phyloP scores from a whole-genome alignment of 2,329 filamentous ascomycete genomes.

The Ascochyta clinopodiicola region DNA sequence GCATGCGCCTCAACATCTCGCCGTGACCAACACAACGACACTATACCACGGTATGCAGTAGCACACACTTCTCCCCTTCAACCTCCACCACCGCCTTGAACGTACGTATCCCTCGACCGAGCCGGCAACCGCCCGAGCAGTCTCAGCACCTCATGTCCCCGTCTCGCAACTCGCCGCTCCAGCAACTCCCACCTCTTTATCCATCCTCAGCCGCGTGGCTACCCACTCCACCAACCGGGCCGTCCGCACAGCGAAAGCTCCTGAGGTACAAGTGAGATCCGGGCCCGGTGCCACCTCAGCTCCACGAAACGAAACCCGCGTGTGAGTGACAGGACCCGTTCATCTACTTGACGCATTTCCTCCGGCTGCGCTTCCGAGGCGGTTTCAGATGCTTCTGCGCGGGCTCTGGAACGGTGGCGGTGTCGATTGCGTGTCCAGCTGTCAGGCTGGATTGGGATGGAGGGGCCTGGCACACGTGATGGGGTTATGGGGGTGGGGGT shows the following conservation, averaged over 20 bases:
- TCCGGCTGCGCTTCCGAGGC: not conserved
- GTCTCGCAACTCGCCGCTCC: constrained; percentile 1
- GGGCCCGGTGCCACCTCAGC: not conserved
- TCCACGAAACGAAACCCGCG: not conserved
- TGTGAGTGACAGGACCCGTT: not conserved
- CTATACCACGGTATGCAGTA: not conserved
- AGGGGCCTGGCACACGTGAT: no score
- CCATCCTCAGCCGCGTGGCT: not conserved
- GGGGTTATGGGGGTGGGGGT: no score
- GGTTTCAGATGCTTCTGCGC: not conserved
- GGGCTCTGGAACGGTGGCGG: not conserved
- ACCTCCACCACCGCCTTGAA: not conserved
- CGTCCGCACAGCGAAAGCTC: not conserved
- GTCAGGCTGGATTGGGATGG: not conserved
- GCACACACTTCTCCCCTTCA: not conserved
- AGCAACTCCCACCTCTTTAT: not conserved
- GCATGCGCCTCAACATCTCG: not conserved
- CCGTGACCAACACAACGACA: not conserved
- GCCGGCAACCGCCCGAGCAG: not conserved
- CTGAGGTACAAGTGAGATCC: not conserved
- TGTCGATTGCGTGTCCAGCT: constrained; percentile 1
- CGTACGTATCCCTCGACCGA: not conserved
- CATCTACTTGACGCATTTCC: constrained; percentile 2
- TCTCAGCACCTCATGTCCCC: constrained; percentile 7
- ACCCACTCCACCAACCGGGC: constrained; percentile 2